Conservation (phyloP, 2,329 filamentous ascomycete species). For the Gnomoniopsis smithogilvyi region DNA sequence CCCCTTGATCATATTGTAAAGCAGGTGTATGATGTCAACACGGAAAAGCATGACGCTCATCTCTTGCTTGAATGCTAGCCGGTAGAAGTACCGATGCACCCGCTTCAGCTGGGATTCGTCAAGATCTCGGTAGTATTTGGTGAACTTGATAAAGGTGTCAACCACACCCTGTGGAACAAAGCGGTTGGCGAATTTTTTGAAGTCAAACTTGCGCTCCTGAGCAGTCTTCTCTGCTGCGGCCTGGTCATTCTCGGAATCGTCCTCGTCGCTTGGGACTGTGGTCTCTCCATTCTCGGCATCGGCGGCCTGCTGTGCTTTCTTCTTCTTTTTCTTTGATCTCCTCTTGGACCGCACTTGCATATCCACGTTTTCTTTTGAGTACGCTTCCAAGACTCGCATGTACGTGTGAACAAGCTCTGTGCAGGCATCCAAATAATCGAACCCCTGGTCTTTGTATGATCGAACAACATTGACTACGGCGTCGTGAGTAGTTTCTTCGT, state of each 20-base stretch:
- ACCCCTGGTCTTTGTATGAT: constrained; percentile 90
- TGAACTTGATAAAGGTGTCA: constrained; percentile 82
- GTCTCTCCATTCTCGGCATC: constrained; percentile 34
- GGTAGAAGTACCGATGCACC: constrained; percentile 90
- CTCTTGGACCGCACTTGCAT: constrained; percentile 86
- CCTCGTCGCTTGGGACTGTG: constrained; percentile 55
- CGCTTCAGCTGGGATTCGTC: constrained; percentile 80
- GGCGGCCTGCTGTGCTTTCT: constrained; percentile 46
- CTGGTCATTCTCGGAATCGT: constrained; percentile 70
- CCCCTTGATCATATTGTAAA: constrained; percentile 90
- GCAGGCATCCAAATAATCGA: constrained; percentile 87
- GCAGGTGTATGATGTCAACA: constrained; percentile 83
- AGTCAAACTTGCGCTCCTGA: constrained; percentile 91
- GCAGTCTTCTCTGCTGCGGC: constrained; percentile 66
- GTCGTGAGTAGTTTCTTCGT: constrained; percentile 93
- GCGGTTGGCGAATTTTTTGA: constrained; percentile 73
- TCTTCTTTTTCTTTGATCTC: constrained; percentile 70
- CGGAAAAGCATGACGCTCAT: constrained; percentile 85
- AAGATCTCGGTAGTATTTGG: constrained; percentile 77
- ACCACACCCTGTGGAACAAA: constrained; percentile 84
- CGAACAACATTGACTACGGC: constrained; percentile 75
- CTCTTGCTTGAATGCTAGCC: constrained; percentile 92
- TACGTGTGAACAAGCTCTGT: constrained; percentile 93
- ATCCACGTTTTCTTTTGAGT: constrained; percentile 92
- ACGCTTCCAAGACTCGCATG: constrained; percentile 84